Conservation (phyloP, 495 filamentous ascomycete species). For the Daldinia bambusicola region DNA sequence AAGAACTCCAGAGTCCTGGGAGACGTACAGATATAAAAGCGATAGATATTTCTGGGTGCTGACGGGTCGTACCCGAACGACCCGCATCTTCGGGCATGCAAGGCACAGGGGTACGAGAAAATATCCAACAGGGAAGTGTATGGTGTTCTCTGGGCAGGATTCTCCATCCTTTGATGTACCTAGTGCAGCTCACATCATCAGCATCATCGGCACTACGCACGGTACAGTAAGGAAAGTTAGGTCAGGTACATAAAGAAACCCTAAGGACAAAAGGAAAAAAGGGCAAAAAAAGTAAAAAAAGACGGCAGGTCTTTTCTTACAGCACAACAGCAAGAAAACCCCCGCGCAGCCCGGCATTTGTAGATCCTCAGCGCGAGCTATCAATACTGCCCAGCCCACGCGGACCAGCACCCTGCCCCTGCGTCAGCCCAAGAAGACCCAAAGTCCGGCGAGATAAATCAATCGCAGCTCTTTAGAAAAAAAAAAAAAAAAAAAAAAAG, state of each 20-base stretch:
- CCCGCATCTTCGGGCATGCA: slow-evolving; percentile 37
- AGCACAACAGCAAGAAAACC: slow-evolving; percentile 6
- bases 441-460: slow-evolving; percentile 7
- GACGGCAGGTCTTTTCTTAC: slow-evolving; percentile 25
- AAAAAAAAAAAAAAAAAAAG: too few relatives aligned
- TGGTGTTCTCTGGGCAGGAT: slow-evolving; percentile 27
- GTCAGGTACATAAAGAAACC: not conserved
- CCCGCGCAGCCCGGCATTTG: slow-evolving; percentile 38
- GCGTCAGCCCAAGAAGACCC: slow-evolving; percentile 8
- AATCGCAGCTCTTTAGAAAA: slow-evolving; percentile 8
- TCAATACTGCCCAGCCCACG: slow-evolving; percentile 20
- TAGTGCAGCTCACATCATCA: slow-evolving; percentile 39
- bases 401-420: slow-evolving; percentile 34
- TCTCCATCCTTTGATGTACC: slow-evolving; percentile 27
- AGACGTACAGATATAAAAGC: slow-evolving; percentile 36
- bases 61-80: slow-evolving; percentile 29
- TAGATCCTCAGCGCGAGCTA: slow-evolving; percentile 34
- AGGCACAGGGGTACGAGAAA: slow-evolving; percentile 39
- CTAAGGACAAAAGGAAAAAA: slow-evolving; percentile 1
- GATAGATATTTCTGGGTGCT: slow-evolving; percentile 22
- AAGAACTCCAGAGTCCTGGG: slow-evolving; percentile 25
- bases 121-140: slow-evolving; percentile 25
- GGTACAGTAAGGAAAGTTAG: slow-evolving; percentile 28
- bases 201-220: slow-evolving; percentile 45
- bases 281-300: slow-evolving; percentile 5